phyloP scores from a whole-genome alignment of 1,284 basidiomycete genomes.

The Austroboletus novae-zelandiae region DNA sequence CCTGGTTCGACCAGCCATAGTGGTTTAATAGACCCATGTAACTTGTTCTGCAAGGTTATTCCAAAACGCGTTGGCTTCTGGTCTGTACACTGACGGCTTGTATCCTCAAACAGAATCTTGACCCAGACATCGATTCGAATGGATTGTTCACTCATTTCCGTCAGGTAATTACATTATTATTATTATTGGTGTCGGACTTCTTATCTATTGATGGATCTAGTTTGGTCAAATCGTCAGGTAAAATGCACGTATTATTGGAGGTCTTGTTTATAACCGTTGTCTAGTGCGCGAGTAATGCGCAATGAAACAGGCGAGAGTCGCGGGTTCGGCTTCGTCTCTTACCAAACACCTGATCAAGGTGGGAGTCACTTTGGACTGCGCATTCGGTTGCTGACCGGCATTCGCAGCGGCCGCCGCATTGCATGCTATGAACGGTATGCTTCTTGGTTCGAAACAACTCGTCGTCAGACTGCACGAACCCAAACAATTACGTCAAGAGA shows the following conservation, averaged over 20 bases:
- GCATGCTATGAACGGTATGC: constrained; percentile 75
- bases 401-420: constrained; percentile 64
- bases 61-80: not conserved
- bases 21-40: constrained; percentile 88
- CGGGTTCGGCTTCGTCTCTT: constrained; percentile 96
- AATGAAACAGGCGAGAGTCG: constrained; percentile 82
- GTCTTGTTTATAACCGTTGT: constrained; percentile 9
- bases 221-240: constrained; percentile 86
- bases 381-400: not conserved
- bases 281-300: constrained; percentile 90
- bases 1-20: constrained; percentile 78
- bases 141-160: constrained; percentile 80
- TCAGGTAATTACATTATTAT: constrained; percentile 46
- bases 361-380: constrained; percentile 9
- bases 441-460: constrained; percentile 72
- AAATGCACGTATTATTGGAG: constrained; percentile 10
- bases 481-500: constrained; percentile 84
- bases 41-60: constrained; percentile 82
- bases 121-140: constrained; percentile 81
- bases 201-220: constrained; percentile 35
- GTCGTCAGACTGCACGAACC: constrained; percentile 88
- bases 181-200: constrained; percentile 9
- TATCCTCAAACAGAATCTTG: constrained; percentile 64
- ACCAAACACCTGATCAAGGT: constrained; percentile 83
- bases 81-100: constrained; percentile 6